phyloP scores from a whole-genome alignment of 257 asterid species.

The Henckelia pumila region DNA sequence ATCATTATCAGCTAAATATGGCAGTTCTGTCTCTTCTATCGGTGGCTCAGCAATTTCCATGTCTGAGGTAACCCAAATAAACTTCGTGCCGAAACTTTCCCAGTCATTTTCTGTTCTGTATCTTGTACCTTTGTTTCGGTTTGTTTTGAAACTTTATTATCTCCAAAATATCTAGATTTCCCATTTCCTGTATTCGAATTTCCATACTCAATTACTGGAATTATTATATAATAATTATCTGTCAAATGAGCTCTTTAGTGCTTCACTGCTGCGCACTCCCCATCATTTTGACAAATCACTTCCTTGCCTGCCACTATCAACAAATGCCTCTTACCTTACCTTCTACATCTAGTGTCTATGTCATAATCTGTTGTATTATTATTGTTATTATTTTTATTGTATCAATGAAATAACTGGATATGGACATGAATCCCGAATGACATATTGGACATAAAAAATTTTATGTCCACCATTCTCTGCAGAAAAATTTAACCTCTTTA shows the following conservation, averaged over 20 bases:
- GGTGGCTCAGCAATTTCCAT: conserved; percentile 66
- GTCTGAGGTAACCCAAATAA: conserved; percentile 65
- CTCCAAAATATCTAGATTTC: not conserved
- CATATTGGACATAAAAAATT: not conserved
- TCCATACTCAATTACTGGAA: not conserved
- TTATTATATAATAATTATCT: too few relatives aligned
- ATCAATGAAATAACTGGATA: too few relatives aligned
- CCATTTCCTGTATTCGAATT: not conserved
- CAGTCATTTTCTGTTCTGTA: not conserved
- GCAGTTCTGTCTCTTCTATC: conserved; percentile 49
- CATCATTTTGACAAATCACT: not conserved
- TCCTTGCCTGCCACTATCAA: not conserved
- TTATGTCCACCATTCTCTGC: not conserved
- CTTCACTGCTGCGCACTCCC: not conserved
- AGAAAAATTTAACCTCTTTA: not conserved
- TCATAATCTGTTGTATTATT: too few relatives aligned
- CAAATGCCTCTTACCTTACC: not conserved
- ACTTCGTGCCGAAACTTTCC: conserved; percentile 15
- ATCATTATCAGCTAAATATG: conserved; percentile 61
- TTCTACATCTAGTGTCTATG: too few relatives aligned
- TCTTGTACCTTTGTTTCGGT: conserved; percentile 4
- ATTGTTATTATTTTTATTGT: too few relatives aligned
- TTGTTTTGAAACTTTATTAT: conserved; percentile 7
- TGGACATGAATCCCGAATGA: not conserved
- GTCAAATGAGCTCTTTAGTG: not conserved